Evolutionary conservation across 192 early-diverging fungal genomes (phyloP), one percentile per base, ranked within the genome.

Genomic region (Entomortierella lignicola): DNA sequence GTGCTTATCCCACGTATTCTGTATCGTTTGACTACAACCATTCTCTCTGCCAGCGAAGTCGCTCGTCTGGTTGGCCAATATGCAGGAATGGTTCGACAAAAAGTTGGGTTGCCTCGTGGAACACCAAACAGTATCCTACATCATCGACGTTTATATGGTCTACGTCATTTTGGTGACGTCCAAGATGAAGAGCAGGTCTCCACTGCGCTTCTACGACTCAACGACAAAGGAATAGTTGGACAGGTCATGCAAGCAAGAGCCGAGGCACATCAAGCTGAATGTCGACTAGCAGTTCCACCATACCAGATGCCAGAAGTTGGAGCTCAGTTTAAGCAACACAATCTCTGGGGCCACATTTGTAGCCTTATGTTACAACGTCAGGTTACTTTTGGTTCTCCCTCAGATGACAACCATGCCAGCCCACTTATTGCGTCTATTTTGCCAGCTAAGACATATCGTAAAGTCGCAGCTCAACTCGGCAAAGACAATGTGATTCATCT

Each of bases 181-280:
- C 56, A 31, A 15, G 67, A 34, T 0, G 67, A 69, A 26, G 67
- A 69, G 20, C 67, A 69, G n/a, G 32, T 69, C 7, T 69, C 67
- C 0, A 69, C 67, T 7, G 58, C 67, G n/a, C 39, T 26, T 1
- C 58, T 69, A 0, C 57, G 67, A 2, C n/a, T 53, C 44, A 59
- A 69, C 25, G 67, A 69, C 37, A 29, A 60, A 0, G 48, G 42
- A 8, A 26, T 69, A 6, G 55, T 68, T 0, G 66, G 66, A 1
- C 8, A 51, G 39, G 67, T 69, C 4, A 60, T 60, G 48, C 5
- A 17, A 5, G 25, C 58, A 0, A 59, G 67, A 69, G 18, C 43
- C 1, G 6, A 17, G 1, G 66, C 56, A 2, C 56, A 39, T 5
- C 67, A 69, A 25, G 51, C n/a, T 8, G 67, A 69, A 21, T 55